Evolutionary conservation across 2,329 filamentous ascomycete genomes (phyloP).

Genomic region (Zasmidium angulare): DNA sequence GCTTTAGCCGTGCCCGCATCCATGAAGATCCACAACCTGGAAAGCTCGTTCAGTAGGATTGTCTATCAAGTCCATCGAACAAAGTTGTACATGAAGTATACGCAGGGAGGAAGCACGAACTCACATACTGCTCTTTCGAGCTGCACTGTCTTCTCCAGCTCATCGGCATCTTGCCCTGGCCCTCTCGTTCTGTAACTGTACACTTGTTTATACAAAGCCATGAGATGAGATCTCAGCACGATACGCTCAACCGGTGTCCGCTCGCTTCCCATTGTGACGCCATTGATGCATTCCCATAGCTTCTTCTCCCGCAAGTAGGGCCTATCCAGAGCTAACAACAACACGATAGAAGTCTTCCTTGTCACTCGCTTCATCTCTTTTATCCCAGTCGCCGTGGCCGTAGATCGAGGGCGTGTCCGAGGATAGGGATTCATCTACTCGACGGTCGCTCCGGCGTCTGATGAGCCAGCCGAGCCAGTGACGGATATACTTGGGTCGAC

Average conservation of each 20-base stretch:
- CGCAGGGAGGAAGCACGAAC: not conserved
- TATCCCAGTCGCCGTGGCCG: not conserved
- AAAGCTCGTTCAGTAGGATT: no score
- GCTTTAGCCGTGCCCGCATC: not conserved
- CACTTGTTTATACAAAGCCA: slow-evolving; percentile 14
- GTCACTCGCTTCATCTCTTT: not conserved
- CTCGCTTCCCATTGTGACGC: slow-evolving; percentile 8
- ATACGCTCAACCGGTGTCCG: slow-evolving; percentile 5
- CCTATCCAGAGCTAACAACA: not conserved
- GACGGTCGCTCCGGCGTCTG: slow-evolving; percentile 30
- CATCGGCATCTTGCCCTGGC: not conserved
- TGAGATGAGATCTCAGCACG: slow-evolving; percentile 14
- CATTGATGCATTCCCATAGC: slow-evolving; percentile 11
- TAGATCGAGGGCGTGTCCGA: not conserved
- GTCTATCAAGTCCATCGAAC: no score
- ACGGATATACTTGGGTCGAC: slow-evolving; percentile 66
- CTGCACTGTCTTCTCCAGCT: not conserved
- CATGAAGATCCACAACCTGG: not conserved
- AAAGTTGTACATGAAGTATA: not conserved
- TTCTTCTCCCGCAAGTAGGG: slow-evolving; percentile 5
- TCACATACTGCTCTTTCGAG: not conserved
- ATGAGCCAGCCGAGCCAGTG: slow-evolving; percentile 25
- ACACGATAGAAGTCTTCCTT: not conserved
- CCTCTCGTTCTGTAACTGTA: slow-evolving; percentile 12
- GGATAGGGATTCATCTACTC: slow-evolving; percentile 22